These are phyloP conservation scores for Garcia nutans DNA, from an alignment of 345 rosid species.

Conservation along the genomic window DNA sequence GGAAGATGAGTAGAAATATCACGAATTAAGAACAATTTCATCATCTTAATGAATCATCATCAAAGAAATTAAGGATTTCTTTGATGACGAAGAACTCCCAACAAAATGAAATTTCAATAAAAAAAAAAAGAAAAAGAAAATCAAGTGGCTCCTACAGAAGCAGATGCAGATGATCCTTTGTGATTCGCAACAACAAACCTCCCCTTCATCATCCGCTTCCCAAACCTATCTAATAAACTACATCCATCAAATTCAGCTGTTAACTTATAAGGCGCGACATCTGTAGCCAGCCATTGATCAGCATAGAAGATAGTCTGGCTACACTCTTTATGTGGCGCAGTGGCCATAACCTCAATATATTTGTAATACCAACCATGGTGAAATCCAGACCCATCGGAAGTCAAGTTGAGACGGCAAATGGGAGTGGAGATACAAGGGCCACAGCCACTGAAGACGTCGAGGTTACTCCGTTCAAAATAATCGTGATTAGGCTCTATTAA, in stretches of 20 bases:
- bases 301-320: constrained; percentile 34
- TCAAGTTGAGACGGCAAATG: constrained; percentile 46
- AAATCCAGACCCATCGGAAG: constrained; percentile 45
- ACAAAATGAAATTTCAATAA: no score
- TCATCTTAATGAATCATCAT: no score
- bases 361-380: constrained; percentile 58
- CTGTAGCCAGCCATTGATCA: constrained; percentile 43
- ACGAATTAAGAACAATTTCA: no score
- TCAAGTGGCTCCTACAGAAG: not conserved
- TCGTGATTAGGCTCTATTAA: constrained; percentile 41
- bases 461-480: constrained; percentile 44
- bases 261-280: constrained; percentile 31
- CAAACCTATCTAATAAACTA: not conserved
- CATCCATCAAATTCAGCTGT: constrained; percentile 39
- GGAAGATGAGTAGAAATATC: not conserved
- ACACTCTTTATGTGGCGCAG: constrained; percentile 36
- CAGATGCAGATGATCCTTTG: not conserved
- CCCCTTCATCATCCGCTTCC: not conserved
- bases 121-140: no score
- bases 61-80: not conserved
- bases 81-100: no score
- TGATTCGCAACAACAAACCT: constrained; percentile 1
- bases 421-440: constrained; percentile 41
- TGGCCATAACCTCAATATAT: constrained; percentile 44
- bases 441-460: constrained; percentile 43